Evolutionary conservation across 2,329 filamentous ascomycete species (phyloP), one percentile per base, ranked within the genome.

Genomic region (Monilinia laxa): DNA sequence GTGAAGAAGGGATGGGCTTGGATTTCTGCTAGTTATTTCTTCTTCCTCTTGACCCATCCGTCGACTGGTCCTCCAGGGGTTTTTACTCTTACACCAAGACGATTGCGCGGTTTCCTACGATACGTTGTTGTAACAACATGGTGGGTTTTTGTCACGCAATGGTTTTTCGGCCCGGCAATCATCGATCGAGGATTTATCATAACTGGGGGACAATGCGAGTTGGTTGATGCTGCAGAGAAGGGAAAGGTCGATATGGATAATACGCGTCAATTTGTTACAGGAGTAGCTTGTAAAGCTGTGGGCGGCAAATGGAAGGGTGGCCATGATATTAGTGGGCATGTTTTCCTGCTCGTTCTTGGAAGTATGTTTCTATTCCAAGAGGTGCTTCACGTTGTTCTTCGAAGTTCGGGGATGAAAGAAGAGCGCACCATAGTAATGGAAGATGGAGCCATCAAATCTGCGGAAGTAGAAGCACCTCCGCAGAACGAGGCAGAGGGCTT

Each of bases 1-100:
- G 95, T 99, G 75, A 99, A 99, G 82, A 83, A 91, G 64, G 94
- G 94, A 69, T 99, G 95, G 95, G 85, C 89, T 60, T 99, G 95
- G 95, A 88, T 92, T 40, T 93, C 91, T 0, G 76, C 86, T 12
- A 89, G 91, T 0, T 93, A 97, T 74, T 78, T 85, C 45, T 78
- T 85, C 20, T 92, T 97, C 69, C 77, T 91, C 9, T 77, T 88
- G 53, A 88, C 87, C 31, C 90, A 96, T 75, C 87, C 90, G 1
- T 80, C 80, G 31, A 80, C 82, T 28, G 83, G 75, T 71, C 81
- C 75, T 69, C 84, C 77, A 47, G 70, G 73, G n/a, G 67, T 77
- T 47, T 69, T 76, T 6, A 74, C 78, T 2, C 66, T 82, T 70
- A 81, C 79, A 69, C 73, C 79, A 52, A 78, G 82, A 38, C 78